Evolutionary conservation across 257 asterid genomes (phyloP), one percentile per base, ranked within the genome.

Genomic region (Handroanthus guayacan): DNA sequence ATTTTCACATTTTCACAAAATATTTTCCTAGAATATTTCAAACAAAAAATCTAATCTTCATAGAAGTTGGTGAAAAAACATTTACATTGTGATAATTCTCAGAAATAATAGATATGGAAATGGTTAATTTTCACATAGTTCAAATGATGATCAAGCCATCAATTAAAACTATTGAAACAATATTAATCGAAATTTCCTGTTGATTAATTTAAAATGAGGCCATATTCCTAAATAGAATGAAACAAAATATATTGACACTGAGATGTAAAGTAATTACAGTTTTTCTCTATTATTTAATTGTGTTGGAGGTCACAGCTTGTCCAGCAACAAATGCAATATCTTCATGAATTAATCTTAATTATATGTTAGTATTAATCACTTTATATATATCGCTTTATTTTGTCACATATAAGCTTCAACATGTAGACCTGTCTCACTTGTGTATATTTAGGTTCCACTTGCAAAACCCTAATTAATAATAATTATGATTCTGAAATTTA

Each of bases 281-380:
- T 57, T 61, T 64, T 75, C 68, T 67, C 67, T 64, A 51, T 54
- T 20, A 43, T 52, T 37, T 47, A 69, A 71, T 25, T 25, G 77
- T 47, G 16, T 52, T 68, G 78, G 78, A 83, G 86, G 87, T 80
- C 83, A 81, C 84, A 82, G 60, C 74, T 86, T 88, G 92, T 86
- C 87, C 69, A 82, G 83, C 86, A 82, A 78, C 75, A 38, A 69
- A 62, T 37, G 63, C 39, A 34, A 74, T 31, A 36, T 48, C 75
- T 54, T 76, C 61, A 75, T 82, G 70, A 75, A 79, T 45, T 79
- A 82, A 72, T 84, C 72, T 75, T 71, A 74, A 39, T 75, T 67
- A 51, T 25, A 25, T 25, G 31, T 75, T 82, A 72, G 25, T 37
- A 55, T 79, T 44, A 38, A 50, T 79, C 64, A 79, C 44, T 39